phyloP scores from a whole-genome alignment of 371 early-diverging fungal genomes.

The Lichtheimia ramosa region DNA sequence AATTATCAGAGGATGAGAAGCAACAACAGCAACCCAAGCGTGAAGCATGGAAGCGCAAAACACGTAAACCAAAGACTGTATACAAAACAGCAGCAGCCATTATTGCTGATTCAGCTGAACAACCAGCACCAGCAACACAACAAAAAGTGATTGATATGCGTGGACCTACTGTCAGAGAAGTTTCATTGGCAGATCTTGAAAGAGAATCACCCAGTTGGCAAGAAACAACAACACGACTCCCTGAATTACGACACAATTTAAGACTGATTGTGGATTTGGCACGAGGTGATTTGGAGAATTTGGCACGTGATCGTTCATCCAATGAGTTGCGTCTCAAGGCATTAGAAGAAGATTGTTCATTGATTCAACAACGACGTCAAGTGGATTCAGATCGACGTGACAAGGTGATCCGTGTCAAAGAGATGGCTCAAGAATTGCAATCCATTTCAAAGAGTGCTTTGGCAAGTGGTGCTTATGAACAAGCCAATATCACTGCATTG shows the following conservation, averaged over 20 bases:
- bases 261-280: conserved; percentile 72
- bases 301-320: conserved; percentile 57
- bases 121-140: conserved; percentile 26
- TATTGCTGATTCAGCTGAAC: conserved; percentile 29
- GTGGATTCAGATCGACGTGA: conserved; percentile 22
- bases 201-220: conserved; percentile 44
- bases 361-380: conserved; percentile 39
- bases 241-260: conserved; percentile 81
- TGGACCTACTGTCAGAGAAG: conserved; percentile 65
- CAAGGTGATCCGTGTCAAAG: conserved; percentile 42
- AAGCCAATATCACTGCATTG: conserved; percentile 44
- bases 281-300: conserved; percentile 66
- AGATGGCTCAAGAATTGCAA: conserved; percentile 51
- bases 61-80: conserved; percentile 43
- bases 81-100: conserved; percentile 81
- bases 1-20: conserved; percentile 27
- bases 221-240: conserved; percentile 57
- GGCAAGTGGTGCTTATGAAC: conserved; percentile 40
- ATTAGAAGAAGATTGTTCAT: conserved; percentile 35
- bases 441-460: conserved; percentile 42
- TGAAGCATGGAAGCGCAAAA: conserved; percentile 52
- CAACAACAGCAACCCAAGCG: conserved; percentile 19
- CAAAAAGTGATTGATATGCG: conserved; percentile 86
- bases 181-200: conserved; percentile 47
- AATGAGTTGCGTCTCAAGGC: conserved; percentile 42